Percentiles rank a stretch among this genome's conserved stretches.
These are phyloP conservation scores for Phialophora macrospora DNA, from an alignment of 2,329 filamentous ascomycete species.

Conservation along the genomic window DNA sequence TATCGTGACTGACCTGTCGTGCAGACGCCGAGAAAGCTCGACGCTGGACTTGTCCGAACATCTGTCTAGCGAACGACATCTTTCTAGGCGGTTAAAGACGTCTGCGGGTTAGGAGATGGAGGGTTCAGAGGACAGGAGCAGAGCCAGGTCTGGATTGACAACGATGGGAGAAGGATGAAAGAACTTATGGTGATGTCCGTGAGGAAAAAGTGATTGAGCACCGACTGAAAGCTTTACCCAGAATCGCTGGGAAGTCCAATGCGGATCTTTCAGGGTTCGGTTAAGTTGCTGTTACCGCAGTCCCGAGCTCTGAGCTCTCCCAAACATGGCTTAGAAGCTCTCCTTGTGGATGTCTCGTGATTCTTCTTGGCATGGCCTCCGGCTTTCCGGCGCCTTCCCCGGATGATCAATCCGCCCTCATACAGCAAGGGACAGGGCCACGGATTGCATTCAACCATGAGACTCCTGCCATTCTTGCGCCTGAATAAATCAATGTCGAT, in stretches of 20 bases:
- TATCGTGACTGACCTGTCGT: slow-evolving; percentile 65
- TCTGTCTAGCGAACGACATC: slow-evolving; percentile 39
- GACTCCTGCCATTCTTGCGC: neutral
- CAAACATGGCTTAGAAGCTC: neutral
- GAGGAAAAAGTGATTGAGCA: slow-evolving; percentile 17
- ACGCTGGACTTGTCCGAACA: slow-evolving; percentile 65
- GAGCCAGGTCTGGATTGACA: slow-evolving; percentile 1
- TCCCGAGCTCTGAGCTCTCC: slow-evolving; percentile 8
- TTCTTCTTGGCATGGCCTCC: slow-evolving; percentile 17
- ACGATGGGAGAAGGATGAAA: slow-evolving; percentile 9
- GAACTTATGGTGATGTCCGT: slow-evolving; percentile 8
- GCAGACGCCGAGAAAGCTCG: slow-evolving; percentile 81
- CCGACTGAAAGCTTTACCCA: slow-evolving; percentile 10
- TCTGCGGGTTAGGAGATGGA: slow-evolving; percentile 2
- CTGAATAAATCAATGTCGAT: neutral
- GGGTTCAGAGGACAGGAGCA: neutral
- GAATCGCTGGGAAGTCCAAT: slow-evolving; percentile 2
- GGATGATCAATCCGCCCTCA: slow-evolving; percentile 6
- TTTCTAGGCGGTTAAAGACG: slow-evolving; percentile 9
- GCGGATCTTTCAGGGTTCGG: neutral
- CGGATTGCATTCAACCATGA: neutral
- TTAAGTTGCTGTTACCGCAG: slow-evolving; percentile 15
- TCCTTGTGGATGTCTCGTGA: slow-evolving; percentile 16
- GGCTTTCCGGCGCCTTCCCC: slow-evolving; percentile 1
- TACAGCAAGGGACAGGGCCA: neutral